These are phyloP conservation scores for Globisporangium abappressorium DNA, from an alignment of 352 stramenopile species.

Conservation along the genomic window DNA sequence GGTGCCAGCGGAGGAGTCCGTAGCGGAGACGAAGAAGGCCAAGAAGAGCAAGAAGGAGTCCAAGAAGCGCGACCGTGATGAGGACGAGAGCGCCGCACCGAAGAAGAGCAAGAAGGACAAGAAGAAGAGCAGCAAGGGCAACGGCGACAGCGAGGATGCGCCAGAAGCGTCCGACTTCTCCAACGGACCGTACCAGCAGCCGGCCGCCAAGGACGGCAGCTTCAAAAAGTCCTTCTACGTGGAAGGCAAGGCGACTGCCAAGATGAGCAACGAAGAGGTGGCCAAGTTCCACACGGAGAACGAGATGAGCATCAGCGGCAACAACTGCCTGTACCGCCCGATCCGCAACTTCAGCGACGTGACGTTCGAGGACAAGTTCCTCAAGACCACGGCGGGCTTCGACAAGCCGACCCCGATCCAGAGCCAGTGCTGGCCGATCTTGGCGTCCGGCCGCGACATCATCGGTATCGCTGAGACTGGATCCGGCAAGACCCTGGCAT, in stretches of 20 bases:
- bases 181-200: conserved; percentile 73
- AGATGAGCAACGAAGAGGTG: conserved; percentile 77
- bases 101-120: conserved; percentile 51
- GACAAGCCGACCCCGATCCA: conserved; percentile 96
- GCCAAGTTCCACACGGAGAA: conserved; percentile 84
- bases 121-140: conserved; percentile 28
- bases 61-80: conserved; percentile 31
- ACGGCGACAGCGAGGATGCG: conserved; percentile 13
- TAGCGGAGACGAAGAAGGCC: conserved; percentile 29
- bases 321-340: conserved; percentile 87
- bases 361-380: conserved; percentile 80
- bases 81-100: conserved; percentile 23
- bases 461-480: conserved; percentile 93
- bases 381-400: conserved; percentile 89
- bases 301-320: conserved; percentile 82
- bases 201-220: conserved; percentile 51
- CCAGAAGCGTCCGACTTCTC: conserved; percentile 46
- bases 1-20: conserved; percentile 26
- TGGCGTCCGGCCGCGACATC: conserved; percentile 83
- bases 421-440: conserved; percentile 95
- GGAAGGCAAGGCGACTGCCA: conserved; percentile 62
- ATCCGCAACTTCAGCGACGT: conserved; percentile 71
- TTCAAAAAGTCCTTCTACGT: conserved; percentile 88
- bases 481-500: conserved; percentile 97
- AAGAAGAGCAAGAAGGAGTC: conserved; percentile 43